Evolutionary conservation across 176 grass and related monocot species (phyloP), one percentile per base, ranked within the genome.

Genomic region (Musa beccarii): DNA sequence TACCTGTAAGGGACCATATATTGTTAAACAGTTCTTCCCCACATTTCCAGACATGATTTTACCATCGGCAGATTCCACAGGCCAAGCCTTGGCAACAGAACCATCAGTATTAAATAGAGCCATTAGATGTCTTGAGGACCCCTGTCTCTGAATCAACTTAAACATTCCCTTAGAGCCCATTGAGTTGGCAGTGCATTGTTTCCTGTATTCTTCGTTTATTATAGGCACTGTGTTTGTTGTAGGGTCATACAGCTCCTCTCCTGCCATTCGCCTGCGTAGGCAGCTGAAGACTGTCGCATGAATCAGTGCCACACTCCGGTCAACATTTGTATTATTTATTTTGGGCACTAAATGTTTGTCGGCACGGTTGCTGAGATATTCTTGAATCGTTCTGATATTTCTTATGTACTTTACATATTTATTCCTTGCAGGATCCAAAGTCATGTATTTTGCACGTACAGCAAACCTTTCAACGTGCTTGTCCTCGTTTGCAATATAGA

Each of bases 401-500:
- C 75, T 80, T 51, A 96, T 92, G 73, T 96, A 96, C 79, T 89
- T 96, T 22, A 96, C 86, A 75, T 96, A 88, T 64, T 96, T 96
- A 68, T 92, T 96, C 80, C 89, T 92, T 53, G 80, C 69, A 59
- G 92, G 89, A 57, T 96, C 92, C 66, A 96, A 78, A 9, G 93
- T 92, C 93, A 96, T 96, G 74, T 96, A 96, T 81, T 96, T 96
- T 80, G 93, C 93, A 59, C 93, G 89, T 28, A 96, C 82, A 16
- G 93, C 93, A 88, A 96, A 96, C 81, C 93, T 87, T 63, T 96
- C 89, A 1, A 79, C 90, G 81, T 96, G 93, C 54, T 96, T 96
- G 57, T 78, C 83, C 81, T 96, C 93, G 28, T 84, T 92, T 16
- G 87, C 89, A 64, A 96, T 96, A 75, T 92, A 92, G 51, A 96